These are phyloP conservation scores for Huntiella savannae DNA, from an alignment of 2,329 filamentous ascomycete species.

Conservation along the genomic window DNA sequence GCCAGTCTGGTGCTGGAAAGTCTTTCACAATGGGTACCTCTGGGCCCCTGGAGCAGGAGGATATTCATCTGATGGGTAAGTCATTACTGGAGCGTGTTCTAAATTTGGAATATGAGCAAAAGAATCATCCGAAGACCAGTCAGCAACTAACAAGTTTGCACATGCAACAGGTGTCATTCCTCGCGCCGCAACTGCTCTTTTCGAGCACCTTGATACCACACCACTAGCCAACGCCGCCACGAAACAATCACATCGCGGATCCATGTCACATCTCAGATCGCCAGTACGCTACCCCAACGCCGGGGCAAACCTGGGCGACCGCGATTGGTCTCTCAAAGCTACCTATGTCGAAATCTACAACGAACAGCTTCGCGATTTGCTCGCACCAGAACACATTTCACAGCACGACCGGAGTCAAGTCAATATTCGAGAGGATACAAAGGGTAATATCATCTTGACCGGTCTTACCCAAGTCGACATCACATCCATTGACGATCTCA, in stretches of 20 bases:
- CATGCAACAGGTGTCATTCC: constrained; percentile 64
- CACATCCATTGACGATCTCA: constrained; percentile 77
- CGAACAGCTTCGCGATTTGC: constrained; percentile 77
- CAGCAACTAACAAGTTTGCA: constrained; percentile 3
- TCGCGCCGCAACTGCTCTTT: constrained; percentile 67
- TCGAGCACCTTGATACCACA: constrained; percentile 60
- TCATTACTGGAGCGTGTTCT: constrained; percentile 10
- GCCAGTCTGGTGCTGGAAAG: constrained; percentile 92
- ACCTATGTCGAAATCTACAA: constrained; percentile 98
- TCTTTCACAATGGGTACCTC: constrained; percentile 98
- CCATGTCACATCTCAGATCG: constrained; percentile 59
- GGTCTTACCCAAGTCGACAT: constrained; percentile 76
- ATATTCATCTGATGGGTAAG: constrained; percentile 61
- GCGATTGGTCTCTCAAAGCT: constrained; percentile 78
- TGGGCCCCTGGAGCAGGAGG: constrained; percentile 56
- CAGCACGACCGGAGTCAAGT: constrained; percentile 54
- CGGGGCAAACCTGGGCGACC: constrained; percentile 37
- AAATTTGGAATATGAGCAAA: too few species aligned
- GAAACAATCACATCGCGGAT: constrained; percentile 35
- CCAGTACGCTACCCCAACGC: constrained; percentile 53
- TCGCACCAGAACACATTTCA: constrained; percentile 57
- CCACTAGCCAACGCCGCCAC: constrained; percentile 24
- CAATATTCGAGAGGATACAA: constrained; percentile 84
- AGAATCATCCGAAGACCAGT: not conserved
- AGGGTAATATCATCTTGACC: constrained; percentile 84